Evolutionary conservation across 768 basidiomycete species (phyloP).

Genomic region (Kwoniella shandongensis): DNA sequence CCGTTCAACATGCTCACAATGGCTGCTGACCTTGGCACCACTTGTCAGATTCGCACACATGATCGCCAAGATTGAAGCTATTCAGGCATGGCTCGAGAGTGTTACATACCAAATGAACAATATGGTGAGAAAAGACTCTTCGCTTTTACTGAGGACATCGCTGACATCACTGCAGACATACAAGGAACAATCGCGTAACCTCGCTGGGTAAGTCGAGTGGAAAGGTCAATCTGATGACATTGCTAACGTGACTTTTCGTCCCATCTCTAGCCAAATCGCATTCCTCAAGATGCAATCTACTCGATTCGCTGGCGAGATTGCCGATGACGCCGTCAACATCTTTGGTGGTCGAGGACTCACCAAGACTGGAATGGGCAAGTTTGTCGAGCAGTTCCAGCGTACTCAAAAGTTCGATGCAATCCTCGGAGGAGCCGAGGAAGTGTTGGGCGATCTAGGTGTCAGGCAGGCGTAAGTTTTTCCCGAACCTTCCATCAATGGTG

Average conservation of each 20-base stretch:
- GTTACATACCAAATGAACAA: conserved; percentile 84
- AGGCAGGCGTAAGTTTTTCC: conserved; percentile 48
- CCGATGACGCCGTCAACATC: conserved; percentile 73
- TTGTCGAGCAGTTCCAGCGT: conserved; percentile 51
- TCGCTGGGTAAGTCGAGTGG: conserved; percentile 61
- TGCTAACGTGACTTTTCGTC: background rate
- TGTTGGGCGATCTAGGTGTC: conserved; percentile 52
- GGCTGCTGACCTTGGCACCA: background rate
- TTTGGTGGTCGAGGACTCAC: conserved; percentile 86
- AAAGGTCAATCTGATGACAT: background rate
- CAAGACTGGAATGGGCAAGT: conserved; percentile 60
- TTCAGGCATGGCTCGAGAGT: conserved; percentile 83
- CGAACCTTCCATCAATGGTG: background rate
- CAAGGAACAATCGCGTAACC: conserved; percentile 67
- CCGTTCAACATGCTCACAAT: background rate
- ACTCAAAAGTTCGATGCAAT: conserved; percentile 54
- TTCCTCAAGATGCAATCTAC: conserved; percentile 78
- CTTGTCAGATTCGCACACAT: conserved; percentile 68
- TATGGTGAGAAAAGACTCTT: conserved; percentile 60
- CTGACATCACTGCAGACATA: conserved; percentile 58
- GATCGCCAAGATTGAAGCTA: conserved; percentile 79
- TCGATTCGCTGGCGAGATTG: conserved; percentile 72
- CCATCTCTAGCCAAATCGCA: conserved; percentile 61
- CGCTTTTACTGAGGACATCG: background rate
- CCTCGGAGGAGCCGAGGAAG: conserved; percentile 47